Evolutionary conservation across 768 basidiomycete species (phyloP).

Genomic region (Mycena pura): DNA sequence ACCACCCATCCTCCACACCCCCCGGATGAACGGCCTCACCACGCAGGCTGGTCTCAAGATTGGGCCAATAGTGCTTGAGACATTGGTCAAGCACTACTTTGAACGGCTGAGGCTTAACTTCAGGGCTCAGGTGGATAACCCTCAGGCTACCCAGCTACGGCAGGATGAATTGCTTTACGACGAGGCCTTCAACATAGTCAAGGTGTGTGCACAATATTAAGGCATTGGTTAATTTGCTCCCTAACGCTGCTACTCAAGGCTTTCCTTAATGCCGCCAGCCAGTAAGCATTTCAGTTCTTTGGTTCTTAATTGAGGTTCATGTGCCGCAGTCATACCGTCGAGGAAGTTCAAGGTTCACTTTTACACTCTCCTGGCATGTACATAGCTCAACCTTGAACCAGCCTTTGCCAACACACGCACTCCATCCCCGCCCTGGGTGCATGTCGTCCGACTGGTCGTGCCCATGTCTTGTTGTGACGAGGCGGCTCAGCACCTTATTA

Average conservation of each 20-base stretch:
- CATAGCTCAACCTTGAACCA: slow-evolving; percentile 23
- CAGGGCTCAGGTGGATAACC: slow-evolving; percentile 45
- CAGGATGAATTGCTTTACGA: slow-evolving; percentile 85
- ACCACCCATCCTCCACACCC: no score
- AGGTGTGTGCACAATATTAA: slow-evolving; percentile 49
- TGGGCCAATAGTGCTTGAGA: slow-evolving; percentile 77
- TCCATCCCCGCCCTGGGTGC: slow-evolving; percentile 85
- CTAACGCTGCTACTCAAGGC: slow-evolving; percentile 46
- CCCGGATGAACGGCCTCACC: slow-evolving; percentile 13
- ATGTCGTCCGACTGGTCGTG: slow-evolving; percentile 71
- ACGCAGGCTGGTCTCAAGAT: slow-evolving; percentile 59
- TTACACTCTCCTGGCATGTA: neutral
- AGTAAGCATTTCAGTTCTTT: slow-evolving; percentile 50
- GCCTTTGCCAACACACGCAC: slow-evolving; percentile 82
- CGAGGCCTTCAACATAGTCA: slow-evolving; percentile 76
- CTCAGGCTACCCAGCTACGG: slow-evolving; percentile 57
- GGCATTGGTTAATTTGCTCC: neutral
- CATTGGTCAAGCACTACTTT: slow-evolving; percentile 87
- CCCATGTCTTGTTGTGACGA: slow-evolving; percentile 79
- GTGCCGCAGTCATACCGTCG: slow-evolving; percentile 73
- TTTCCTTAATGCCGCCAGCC: slow-evolving; percentile 77
- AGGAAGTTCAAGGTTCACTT: slow-evolving; percentile 71
- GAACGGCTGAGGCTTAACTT: slow-evolving; percentile 65
- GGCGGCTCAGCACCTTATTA: slow-evolving; percentile 74
- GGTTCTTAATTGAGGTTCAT: slow-evolving; percentile 4